Evolutionary conservation across 2,329 filamentous ascomycete species (phyloP).

Genomic region (Botrytis deweyae): DNA sequence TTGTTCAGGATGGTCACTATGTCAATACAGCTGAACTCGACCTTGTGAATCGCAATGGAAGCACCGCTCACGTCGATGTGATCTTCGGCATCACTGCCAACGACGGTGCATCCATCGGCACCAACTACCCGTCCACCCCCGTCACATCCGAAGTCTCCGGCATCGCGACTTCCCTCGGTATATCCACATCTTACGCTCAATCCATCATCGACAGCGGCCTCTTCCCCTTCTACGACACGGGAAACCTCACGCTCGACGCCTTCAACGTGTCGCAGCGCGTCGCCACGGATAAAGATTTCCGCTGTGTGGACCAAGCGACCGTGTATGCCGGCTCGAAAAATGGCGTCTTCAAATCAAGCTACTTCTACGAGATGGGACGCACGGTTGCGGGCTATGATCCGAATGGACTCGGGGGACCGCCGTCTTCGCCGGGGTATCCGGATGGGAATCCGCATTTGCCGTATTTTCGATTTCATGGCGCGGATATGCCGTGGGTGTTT

Average conservation of each 20-base stretch:
- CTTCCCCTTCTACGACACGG: conserved; percentile 49
- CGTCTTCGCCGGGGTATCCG: conserved; percentile 43
- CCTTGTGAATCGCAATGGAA: conserved; percentile 45
- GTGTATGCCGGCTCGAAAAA: conserved; percentile 47
- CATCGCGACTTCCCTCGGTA: conserved; percentile 47
- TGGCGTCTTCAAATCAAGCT: conserved; percentile 46
- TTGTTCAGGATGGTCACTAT: conserved; percentile 54
- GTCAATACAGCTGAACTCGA: conserved; percentile 50
- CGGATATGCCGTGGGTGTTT: conserved; percentile 49
- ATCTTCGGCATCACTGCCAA: conserved; percentile 52
- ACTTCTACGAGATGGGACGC: conserved; percentile 54
- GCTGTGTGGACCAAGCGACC: conserved; percentile 56
- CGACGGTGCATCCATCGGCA: conserved; percentile 51
- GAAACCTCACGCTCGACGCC: conserved; percentile 53
- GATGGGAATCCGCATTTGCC: conserved; percentile 50
- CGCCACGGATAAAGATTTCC: conserved; percentile 54
- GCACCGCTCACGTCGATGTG: conserved; percentile 50
- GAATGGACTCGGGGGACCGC: conserved; percentile 49
- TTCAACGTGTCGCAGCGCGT: conserved; percentile 55
- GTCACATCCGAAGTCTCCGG: conserved; percentile 45
- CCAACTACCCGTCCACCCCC: conserved; percentile 46
- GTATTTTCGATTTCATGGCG: conserved; percentile 54
- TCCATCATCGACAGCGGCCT: conserved; percentile 47
- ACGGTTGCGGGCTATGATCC: conserved; percentile 50
- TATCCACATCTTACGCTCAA: conserved; percentile 45